These are phyloP conservation scores for Trichosanthes cucumerina DNA, from an alignment of 306 rosid genomes.

Conservation along the genomic window DNA sequence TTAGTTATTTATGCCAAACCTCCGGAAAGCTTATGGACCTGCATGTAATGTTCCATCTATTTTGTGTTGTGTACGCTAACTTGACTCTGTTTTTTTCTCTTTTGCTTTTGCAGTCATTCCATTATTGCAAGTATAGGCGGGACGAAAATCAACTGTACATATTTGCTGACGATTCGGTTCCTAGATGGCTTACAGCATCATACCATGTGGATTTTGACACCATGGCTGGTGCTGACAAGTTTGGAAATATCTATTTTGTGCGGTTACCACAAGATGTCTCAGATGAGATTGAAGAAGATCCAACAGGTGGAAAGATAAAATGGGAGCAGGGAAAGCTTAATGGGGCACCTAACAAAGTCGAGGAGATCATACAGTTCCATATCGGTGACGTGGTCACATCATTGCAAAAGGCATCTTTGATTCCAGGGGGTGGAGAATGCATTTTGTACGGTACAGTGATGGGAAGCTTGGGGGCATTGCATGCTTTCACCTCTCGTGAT, in stretches of 20 bases:
- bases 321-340: slow-evolving; percentile 97
- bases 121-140: slow-evolving; percentile 92
- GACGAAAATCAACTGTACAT: slow-evolving; percentile 93
- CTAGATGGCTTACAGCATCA: slow-evolving; percentile 94
- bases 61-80: slow-evolving; percentile 14
- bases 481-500: slow-evolving; percentile 90
- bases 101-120: slow-evolving; percentile 73
- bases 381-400: slow-evolving; percentile 72
- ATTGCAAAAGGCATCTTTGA: slow-evolving; percentile 92
- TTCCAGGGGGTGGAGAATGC: slow-evolving; percentile 96
- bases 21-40: neutral
- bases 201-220: slow-evolving; percentile 95
- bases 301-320: slow-evolving; percentile 93
- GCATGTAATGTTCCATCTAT: neutral
- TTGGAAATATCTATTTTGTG: slow-evolving; percentile 82
- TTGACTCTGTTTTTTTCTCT: neutral
- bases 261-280: slow-evolving; percentile 88
- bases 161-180: slow-evolving; percentile 92
- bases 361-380: slow-evolving; percentile 89
- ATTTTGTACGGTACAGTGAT: slow-evolving; percentile 80
- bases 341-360: slow-evolving; percentile 95
- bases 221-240: slow-evolving; percentile 98
- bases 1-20: neutral
- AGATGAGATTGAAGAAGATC: slow-evolving; percentile 97
- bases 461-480: slow-evolving; percentile 96